phyloP scores from a whole-genome alignment of 352 stramenopile genomes.

The Blastocystis sp. region DNA sequence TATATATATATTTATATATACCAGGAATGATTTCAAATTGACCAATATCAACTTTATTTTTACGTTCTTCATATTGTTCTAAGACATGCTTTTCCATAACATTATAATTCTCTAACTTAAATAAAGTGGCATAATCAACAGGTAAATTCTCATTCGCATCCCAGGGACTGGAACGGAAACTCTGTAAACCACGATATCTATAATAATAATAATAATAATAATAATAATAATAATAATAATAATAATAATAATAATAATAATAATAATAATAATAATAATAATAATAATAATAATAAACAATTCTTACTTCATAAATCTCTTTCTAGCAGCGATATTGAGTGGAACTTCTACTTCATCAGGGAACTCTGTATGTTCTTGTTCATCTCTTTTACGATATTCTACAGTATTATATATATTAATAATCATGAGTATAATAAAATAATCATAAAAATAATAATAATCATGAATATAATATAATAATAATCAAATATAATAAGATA shows the following conservation, averaged over 20 bases:
- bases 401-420: conserved; percentile 51
- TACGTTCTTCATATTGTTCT: conserved; percentile 42
- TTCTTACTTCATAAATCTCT: conserved; percentile 60
- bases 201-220: no score
- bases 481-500: no score
- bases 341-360: conserved; percentile 73
- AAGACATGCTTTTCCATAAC: conserved; percentile 74
- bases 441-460: no score
- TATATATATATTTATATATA: no score
- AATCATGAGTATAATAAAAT: no score
- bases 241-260: no score
- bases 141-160: conserved; percentile 92
- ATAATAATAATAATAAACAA: no score
- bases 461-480: no score
- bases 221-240: no score
- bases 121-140: conserved; percentile 78
- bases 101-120: conserved; percentile 81
- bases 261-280: no score
- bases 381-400: conserved; percentile 63
- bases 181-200: conserved; percentile 85
- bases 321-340: conserved; percentile 51
- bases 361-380: conserved; percentile 72
- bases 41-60: no score
- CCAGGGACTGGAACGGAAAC: conserved; percentile 79
- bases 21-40: no score